A percentile compares a stretch with the other conserved stretches of the same genome.
Conservation (phyloP, 805 yeast genomes). For the Cyberlindnera meyerae region DNA sequence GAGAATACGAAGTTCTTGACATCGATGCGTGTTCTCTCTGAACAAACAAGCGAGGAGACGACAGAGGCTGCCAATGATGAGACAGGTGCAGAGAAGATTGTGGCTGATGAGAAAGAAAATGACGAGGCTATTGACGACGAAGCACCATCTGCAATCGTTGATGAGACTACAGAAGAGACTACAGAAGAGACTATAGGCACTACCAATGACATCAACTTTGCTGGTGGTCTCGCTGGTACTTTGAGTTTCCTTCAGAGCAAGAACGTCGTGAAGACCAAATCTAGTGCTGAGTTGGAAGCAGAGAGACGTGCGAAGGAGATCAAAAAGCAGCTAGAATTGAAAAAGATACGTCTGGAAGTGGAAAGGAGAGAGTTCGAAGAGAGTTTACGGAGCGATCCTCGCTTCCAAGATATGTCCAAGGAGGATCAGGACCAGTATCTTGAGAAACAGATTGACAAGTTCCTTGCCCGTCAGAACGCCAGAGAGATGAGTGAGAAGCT, state of each 20-base stretch:
- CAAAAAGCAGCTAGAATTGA: slow-evolving; percentile 14
- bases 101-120: not conserved
- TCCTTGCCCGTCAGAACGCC: slow-evolving; percentile 5
- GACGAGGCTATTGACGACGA: slow-evolving; percentile 1
- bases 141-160: not conserved
- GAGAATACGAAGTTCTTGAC: slow-evolving; percentile 35
- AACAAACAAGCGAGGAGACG: too few species aligned
- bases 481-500: slow-evolving; percentile 8
- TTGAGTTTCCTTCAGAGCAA: slow-evolving; percentile 20
- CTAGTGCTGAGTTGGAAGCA: slow-evolving; percentile 7
- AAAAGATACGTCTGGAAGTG: slow-evolving; percentile 14
- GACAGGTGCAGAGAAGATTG: not conserved
- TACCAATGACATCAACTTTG: slow-evolving; percentile 9
- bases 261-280: slow-evolving; percentile 12
- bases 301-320: slow-evolving; percentile 12
- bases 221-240: slow-evolving; percentile 24
- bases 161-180: not conserved
- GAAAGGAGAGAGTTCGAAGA: slow-evolving; percentile 15
- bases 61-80: too few species aligned
- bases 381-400: slow-evolving; percentile 10
- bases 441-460: slow-evolving; percentile 8
- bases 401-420: slow-evolving; percentile 34
- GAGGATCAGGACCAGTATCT: slow-evolving; percentile 37
- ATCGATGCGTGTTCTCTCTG: slow-evolving; percentile 13
- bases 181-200: not conserved